Percentiles rank a stretch among this genome's conserved stretches.
phyloP scores from a whole-genome alignment of 2,329 filamentous ascomycete species.

The Microcyclospora pomicola region DNA sequence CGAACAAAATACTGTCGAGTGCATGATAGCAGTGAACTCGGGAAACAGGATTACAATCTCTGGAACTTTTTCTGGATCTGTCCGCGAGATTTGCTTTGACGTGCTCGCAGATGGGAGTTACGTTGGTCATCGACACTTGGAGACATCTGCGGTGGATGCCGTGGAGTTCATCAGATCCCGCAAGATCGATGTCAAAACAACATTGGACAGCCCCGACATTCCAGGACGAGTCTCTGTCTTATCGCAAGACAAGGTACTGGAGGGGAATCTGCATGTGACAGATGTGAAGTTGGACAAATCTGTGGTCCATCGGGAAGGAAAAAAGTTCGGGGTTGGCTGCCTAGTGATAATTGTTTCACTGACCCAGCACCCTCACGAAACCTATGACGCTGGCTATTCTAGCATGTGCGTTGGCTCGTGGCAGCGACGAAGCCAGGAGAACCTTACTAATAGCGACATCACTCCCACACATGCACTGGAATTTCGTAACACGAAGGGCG shows the following conservation, averaged over 20 bases:
- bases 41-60: constrained; percentile 21
- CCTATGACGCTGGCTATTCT: constrained; percentile 7
- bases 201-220: constrained; percentile 6
- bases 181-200: constrained; percentile 9
- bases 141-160: neutral
- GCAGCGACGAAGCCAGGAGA: constrained; percentile 3
- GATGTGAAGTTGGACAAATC: constrained; percentile 1
- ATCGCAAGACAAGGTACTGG: constrained; percentile 7
- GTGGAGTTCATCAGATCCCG: neutral
- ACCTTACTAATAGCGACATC: constrained; percentile 11
- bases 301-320: neutral
- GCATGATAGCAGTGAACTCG: constrained; percentile 24
- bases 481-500: constrained; percentile 5
- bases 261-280: constrained; percentile 12
- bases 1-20: constrained; percentile 16
- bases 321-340: constrained; percentile 10
- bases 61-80: constrained; percentile 21
- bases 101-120: constrained; percentile 25
- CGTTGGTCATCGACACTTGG: too few species aligned
- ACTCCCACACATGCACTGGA: constrained; percentile 10
- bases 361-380: constrained; percentile 6
- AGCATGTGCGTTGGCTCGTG: constrained; percentile 9
- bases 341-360: constrained; percentile 9
- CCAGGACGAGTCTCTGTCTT: constrained; percentile 4
- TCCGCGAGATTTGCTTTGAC: constrained; percentile 21